Percentiles rank a stretch among this genome's conserved stretches.
Evolutionary conservation across 352 stramenopile genomes (phyloP).

Genomic region (Halophytophthora polymorphica): DNA sequence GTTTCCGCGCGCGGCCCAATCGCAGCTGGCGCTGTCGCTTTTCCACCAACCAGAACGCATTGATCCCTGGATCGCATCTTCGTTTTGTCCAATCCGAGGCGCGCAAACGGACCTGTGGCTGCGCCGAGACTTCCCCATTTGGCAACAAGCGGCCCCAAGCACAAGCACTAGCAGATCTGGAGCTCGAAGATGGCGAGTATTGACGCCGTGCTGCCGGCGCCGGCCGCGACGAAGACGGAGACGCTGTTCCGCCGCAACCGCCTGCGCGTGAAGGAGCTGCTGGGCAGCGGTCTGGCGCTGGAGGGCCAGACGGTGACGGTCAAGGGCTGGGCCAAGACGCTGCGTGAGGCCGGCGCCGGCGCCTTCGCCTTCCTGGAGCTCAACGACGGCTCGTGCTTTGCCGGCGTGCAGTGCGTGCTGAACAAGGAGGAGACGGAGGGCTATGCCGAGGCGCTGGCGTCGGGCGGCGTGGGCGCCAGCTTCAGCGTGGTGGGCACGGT

Average conservation of each 20-base stretch:
- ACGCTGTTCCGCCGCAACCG: constrained; percentile 83
- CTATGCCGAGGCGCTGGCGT: constrained; percentile 75
- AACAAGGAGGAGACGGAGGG: constrained; percentile 70
- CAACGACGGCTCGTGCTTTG: constrained; percentile 92
- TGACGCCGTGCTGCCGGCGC: constrained; percentile 47
- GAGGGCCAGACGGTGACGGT: constrained; percentile 89
- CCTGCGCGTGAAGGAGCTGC: constrained; percentile 82
- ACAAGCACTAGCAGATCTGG: constrained; percentile 5
- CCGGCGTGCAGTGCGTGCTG: constrained; percentile 87
- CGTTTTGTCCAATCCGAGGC: background rate
- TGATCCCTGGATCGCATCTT: background rate
- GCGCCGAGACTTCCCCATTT: too few species aligned
- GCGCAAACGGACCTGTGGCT: too few species aligned
- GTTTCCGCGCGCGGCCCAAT: background rate
- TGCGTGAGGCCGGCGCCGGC: constrained; percentile 86
- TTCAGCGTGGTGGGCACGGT: constrained; percentile 83
- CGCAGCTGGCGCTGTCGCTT: background rate
- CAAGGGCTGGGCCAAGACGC: constrained; percentile 93
- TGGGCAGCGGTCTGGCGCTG: constrained; percentile 49
- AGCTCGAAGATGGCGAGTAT: constrained; percentile 15
- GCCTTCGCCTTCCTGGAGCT: constrained; percentile 94
- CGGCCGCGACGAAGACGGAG: constrained; percentile 37
- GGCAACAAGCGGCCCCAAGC: constrained; percentile 9
- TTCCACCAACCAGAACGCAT: background rate
- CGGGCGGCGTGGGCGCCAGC: constrained; percentile 82